A percentile compares a stretch with the other conserved stretches of the same genome.
Evolutionary conservation across 225 moss, liverwort and hornwort species (phyloP).

Genomic region (Ulota crispa): DNA sequence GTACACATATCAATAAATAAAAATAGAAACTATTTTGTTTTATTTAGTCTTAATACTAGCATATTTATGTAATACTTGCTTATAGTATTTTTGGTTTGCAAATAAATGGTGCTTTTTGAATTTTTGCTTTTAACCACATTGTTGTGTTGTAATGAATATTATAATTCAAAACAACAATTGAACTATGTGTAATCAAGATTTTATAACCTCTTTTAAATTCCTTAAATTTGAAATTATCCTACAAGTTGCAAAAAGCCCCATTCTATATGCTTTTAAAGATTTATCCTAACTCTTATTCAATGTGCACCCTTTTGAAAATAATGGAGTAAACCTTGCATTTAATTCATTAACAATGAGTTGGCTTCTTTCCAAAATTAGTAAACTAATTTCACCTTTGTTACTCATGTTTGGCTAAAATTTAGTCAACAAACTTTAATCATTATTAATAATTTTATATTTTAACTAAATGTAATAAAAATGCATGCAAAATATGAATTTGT

Average conservation of each 20-base stretch:
- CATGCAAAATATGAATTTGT: background rate
- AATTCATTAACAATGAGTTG: fast-evolving
- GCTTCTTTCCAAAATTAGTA: background rate
- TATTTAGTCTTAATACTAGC: no score
- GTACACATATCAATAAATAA: no score
- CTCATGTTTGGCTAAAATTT: no score
- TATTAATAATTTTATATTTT: no score
- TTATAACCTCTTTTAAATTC: background rate
- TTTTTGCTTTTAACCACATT: no score
- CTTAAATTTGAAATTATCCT: background rate
- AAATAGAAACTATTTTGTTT: no score
- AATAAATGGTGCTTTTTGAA: no score
- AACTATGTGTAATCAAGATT: background rate
- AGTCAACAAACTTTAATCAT: no score
- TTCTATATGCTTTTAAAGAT: background rate
- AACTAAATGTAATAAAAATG: background rate
- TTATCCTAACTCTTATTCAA: fast-evolving
- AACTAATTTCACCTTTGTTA: no score
- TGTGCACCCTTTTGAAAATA: fast-evolving
- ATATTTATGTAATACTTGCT: no score
- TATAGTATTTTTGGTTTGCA: no score
- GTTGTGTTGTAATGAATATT: background rate
- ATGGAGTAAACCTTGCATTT: fast-evolving
- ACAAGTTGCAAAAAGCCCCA: background rate
- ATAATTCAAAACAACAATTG: background rate